Evolutionary conservation across 2,329 filamentous ascomycete genomes (phyloP), one percentile per base, ranked within the genome.

Genomic region (Knufia fluminis): DNA sequence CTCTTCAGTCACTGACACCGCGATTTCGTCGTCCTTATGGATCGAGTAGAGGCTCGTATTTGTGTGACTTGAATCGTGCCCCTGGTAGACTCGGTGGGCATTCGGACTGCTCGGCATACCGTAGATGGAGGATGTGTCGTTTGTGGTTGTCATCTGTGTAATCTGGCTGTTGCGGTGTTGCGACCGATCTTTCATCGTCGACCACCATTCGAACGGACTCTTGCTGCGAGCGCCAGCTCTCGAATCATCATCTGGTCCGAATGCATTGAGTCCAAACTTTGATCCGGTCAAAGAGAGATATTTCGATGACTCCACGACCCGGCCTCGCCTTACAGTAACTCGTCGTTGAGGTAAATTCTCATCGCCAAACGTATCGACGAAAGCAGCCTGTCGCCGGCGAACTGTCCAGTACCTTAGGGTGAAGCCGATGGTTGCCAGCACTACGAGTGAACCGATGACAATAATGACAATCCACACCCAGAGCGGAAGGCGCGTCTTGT

Each of bases 141-240:
- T 32, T 4, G 43, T 46, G 3, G 23, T 36, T 14, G 43, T 46
- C n/a, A 46, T 20, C 8, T 48, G 33, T 8, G 35, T 48, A 12
- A 39, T 28, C 26, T 33, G 38, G 22, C 40, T 44, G 38, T 35
- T 43, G 17, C 39, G 47, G 8, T 38, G 43, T 9, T 42, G 38
- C 14, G 38, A 43, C 6, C 32, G 47, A 38, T 59, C 57, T 43
- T 58, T 53, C 31, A 58, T 48, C n/a, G 53, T 51, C 47, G 45
- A 54, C 57, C 55, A 58, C 57, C 56, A 59, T 39, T 59, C 57
- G 23, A 59, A 59, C 9, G 57, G 57, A 49, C 56, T 58, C 40
- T 50, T 53, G 48, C 56, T 53, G 8, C 57, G 51, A n/a, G 54
- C 54, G 4, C 45, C 45, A 26, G 22, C 45, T 40, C 45, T 39